Evolutionary conservation across 306 rosid species (phyloP), one percentile per base, ranked within the genome.

Genomic region (Urtica urens): DNA sequence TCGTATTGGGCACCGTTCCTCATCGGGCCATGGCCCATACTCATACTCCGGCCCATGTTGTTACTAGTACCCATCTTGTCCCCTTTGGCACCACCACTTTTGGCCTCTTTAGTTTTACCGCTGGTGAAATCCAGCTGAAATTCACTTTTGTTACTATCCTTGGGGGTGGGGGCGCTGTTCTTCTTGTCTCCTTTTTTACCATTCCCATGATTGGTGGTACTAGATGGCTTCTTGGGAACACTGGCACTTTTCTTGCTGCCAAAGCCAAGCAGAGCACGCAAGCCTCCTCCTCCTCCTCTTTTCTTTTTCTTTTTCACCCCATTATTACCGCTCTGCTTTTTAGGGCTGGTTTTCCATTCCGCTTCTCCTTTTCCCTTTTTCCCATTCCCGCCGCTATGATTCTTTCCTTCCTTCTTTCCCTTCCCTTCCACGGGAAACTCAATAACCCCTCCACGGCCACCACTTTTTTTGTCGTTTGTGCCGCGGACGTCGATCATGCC

Each of bases 241-340:
- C 78, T 64, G 57, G 42, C 12, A 28, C 80, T 81, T 31, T 78
- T 76, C 3, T 74, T 86, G 6, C n/a, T n/a, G n/a, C 87, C 87
- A 23, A 74, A 27, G 15, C 82, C 85, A 20, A 81, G 68, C 6
- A 77, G 50, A 43, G 53, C 58, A 38, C 59, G 70, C 78, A 12
- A 17, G 66, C 58, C 61, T 42, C 71, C 73, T 65, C 31, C 2
- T n/a, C 31, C 2, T 18, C 39, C n/a, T 20, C 61, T 68, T 23
- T 37, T 37, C 27, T 17, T n/a, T 31, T 44, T 27, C 51, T 44
- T 28, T 4, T 4, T 10, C 33, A 28, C 33, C 33, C 33, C 33
- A 28, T 10, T 10, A 28, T 10, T 10, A 28, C 33, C n/a, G n/a
- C 5, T 35, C 40, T 35, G 23, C 67, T 78, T 38, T 69, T 80